Evolutionary conservation across 805 yeast species (phyloP), one percentile per base, ranked within the genome.

Genomic region (Saccharomyces jurei): DNA sequence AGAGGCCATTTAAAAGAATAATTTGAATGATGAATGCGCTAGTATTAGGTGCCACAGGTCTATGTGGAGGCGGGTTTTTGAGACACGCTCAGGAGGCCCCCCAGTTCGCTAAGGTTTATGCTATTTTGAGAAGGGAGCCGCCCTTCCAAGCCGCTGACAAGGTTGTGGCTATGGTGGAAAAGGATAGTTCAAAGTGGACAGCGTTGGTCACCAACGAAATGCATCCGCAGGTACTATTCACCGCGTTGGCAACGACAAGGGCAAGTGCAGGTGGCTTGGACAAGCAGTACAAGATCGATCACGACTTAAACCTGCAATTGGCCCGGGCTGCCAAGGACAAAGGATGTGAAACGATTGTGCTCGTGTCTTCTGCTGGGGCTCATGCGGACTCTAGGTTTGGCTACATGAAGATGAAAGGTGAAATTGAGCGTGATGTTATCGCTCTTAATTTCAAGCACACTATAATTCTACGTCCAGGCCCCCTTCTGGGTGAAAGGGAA

Each of bases 401-500:
- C 4, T 90, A 89, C 63, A 52, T 80, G 48, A 76, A 76, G 60
- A 76, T 86, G 69, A 90, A 90, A 67, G 96, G 96, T 29, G 80
- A 83, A 51, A 74, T 87, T 50, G 97, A 90, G 66, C 78, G 82
- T 48, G 89, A 81, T 49, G 72, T 90, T 9, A 70, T 75, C 48
- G 82, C 73, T 0, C 73, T 89, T 54, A 78, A 75, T 28, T 90
- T 89, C 68, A 84, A 83, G n/a, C 75, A 81, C 52, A 82, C 90
- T 1, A 79, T 89, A 51, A 85, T 90, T 57, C 68, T 90, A 54
- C 78, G 88, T 63, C 97, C 97, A 0, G 96, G 96, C 13, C 67
- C 75, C 0, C 71, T 89, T 41, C 61, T 87, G 5, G 96, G 96
- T 4, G 78, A 79, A 29, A 74, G 96, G 62, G 75, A 72, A 17